Evolutionary conservation across 2,329 filamentous ascomycete genomes (phyloP), one percentile per base, ranked within the genome.

Genomic region (Curvularia sp.): DNA sequence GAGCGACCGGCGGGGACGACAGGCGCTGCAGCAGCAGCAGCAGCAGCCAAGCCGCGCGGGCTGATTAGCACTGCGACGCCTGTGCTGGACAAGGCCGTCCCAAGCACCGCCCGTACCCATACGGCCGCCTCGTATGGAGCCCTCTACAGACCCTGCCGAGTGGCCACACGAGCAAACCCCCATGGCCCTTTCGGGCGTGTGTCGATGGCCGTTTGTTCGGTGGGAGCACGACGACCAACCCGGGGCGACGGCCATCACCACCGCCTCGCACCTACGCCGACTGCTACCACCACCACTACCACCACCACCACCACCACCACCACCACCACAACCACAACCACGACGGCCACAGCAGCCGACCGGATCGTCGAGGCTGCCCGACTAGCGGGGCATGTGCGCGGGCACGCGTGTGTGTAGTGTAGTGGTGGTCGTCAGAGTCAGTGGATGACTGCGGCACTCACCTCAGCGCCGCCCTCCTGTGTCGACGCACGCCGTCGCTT

Each of bases 11-110:
- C 49, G 22, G 49, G 38, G 35, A 47, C 28, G 28, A 7, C 5
- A 31, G 28, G 28, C 5, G 28, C 28, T 8, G 31, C 31, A 20
- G 20, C 41, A 43, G 20, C 41, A 43, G 41, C 26, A 46, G 43
- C 43, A 30, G 26, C 44, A 54, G 55, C 39, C 57, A 56, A 49
- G 53, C 51, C 57, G 50, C 53, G 44, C 57, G 49, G 51, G 55
- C 47, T 51, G 49, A 50, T 55, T 50, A 49, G 48, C 15, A 48
- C 18, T 33, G 44, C 18, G 9, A 33, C 15, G 18, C 44, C 44
- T 26, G 18, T 26, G 24, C 24, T 26, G 24, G 24, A 18, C 18
- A 18, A 18, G 18, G 18, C 18, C 18, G 18, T 18, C 18, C 18
- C 18, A 18, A 18, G 18, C 18, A 18, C 18, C 18, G 18, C 18